Conservation (phyloP, 1,139 yeast genomes). For the Scheffersomyces quercinus region DNA sequence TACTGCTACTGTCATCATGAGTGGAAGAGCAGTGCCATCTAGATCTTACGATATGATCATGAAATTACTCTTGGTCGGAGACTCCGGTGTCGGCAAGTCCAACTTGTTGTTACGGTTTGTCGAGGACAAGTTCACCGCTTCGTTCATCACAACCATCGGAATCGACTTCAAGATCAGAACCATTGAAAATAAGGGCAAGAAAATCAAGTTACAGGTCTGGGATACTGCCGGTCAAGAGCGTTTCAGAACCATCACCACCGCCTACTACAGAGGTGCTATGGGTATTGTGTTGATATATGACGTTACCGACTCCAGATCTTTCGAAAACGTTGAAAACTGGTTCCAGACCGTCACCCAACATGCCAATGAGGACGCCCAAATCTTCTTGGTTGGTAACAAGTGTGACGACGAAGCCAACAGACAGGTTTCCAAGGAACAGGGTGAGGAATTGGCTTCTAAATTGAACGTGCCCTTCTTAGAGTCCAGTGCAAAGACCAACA, state of each 20-base stretch:
- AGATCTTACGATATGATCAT: constrained; percentile 92
- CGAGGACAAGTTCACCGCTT: constrained; percentile 95
- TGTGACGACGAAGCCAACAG: constrained; percentile 80
- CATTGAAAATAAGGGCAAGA: constrained; percentile 88
- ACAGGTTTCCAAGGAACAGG: constrained; percentile 84
- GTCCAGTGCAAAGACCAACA: constrained; percentile 92
- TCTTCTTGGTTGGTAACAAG: constrained; percentile 93
- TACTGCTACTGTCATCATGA: constrained; percentile 28
- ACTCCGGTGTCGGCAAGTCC: constrained; percentile 94
- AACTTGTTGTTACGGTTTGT: constrained; percentile 92
- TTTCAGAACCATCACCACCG: constrained; percentile 96
- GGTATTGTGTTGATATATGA: constrained; percentile 96
- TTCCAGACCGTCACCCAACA: constrained; percentile 92
- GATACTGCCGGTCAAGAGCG: constrained; percentile 99
- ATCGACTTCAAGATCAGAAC: constrained; percentile 98
- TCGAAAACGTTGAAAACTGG: constrained; percentile 87
- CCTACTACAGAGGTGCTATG: constrained; percentile 98
- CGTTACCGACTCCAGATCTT: constrained; percentile 92
- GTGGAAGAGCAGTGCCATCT: constrained; percentile 59
- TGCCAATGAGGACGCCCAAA: constrained; percentile 93
- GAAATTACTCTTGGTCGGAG: constrained; percentile 92
- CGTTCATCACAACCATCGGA: constrained; percentile 95
- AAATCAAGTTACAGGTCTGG: constrained; percentile 95
- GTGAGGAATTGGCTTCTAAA: constrained; percentile 84
- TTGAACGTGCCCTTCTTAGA: constrained; percentile 90